Conservation (phyloP, 2,329 filamentous ascomycete genomes). For the Verticillium klebahnii region DNA sequence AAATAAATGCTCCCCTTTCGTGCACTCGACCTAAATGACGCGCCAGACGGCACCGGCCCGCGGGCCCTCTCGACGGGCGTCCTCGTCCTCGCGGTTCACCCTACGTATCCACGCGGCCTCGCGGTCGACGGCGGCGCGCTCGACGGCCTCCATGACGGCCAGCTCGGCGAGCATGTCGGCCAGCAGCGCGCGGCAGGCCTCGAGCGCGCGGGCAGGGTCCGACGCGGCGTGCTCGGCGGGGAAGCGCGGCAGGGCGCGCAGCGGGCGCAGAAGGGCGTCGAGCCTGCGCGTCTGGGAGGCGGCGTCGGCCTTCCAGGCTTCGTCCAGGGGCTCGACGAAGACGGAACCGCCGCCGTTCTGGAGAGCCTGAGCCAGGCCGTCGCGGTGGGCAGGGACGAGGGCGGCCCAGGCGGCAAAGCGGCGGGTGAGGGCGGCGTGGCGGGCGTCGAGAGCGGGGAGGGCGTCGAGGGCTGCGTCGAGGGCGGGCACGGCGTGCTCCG, state of each 20-base stretch:
- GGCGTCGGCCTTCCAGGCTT: constrained; percentile 55
- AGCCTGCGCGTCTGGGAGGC: constrained; percentile 46
- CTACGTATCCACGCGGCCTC: constrained; percentile 56
- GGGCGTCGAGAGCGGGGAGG: constrained; percentile 54
- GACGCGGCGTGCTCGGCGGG: constrained; percentile 16
- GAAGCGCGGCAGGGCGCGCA: constrained; percentile 38
- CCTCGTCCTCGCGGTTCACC: constrained; percentile 41
- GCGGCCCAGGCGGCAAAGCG: constrained; percentile 56
- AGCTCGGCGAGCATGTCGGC: constrained; percentile 60
- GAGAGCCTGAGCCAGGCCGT: constrained; percentile 40
- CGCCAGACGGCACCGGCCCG: constrained; percentile 46
- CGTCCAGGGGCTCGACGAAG: constrained; percentile 53
- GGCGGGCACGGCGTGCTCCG: constrained; percentile 54
- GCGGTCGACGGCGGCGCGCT: constrained; percentile 48
- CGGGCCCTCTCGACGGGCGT: constrained; percentile 23
- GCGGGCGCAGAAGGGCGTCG: constrained; percentile 46
- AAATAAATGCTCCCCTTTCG: neutral
- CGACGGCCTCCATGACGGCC: constrained; percentile 56
- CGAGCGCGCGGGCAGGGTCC: constrained; percentile 44
- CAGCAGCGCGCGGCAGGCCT: constrained; percentile 43
- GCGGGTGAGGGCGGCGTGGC: constrained; percentile 49
- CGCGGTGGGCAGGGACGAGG: constrained; percentile 25
- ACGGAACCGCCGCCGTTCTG: constrained; percentile 29
- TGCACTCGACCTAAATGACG: constrained; percentile 9
- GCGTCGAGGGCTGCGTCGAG: constrained; percentile 53